Conservation (phyloP, 352 stramenopile genomes). For the Peronospora farinosa region DNA sequence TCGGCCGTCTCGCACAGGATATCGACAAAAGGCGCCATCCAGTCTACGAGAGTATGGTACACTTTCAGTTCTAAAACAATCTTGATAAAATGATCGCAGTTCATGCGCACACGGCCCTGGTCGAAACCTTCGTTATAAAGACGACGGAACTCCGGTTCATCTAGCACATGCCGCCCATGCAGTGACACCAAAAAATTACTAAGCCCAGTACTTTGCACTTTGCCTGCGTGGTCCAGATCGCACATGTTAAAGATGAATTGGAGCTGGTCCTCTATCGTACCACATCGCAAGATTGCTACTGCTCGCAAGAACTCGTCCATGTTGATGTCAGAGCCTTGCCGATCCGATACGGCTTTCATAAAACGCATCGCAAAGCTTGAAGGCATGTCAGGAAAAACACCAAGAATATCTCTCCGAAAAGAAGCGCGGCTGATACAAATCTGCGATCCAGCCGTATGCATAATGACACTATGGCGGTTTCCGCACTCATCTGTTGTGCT, state of each 20-base stretch:
- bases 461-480: conserved; percentile 41
- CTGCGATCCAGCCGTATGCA: conserved; percentile 65
- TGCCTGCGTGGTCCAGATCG: conserved; percentile 78
- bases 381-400: conserved; percentile 85
- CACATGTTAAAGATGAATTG: conserved; percentile 86
- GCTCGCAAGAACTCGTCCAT: conserved; percentile 85
- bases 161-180: conserved; percentile 67
- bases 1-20: conserved; percentile 80
- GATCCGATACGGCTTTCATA: conserved; percentile 83
- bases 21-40: conserved; percentile 82
- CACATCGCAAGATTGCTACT: conserved; percentile 67
- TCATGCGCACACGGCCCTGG: conserved; percentile 72
- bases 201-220: conserved; percentile 79
- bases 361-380: conserved; percentile 86
- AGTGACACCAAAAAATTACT: conserved; percentile 84
- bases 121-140: conserved; percentile 78
- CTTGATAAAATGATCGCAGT: conserved; percentile 61
- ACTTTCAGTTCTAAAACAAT: conserved; percentile 50
- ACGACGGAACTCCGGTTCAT: conserved; percentile 64
- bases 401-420: conserved; percentile 80
- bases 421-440: conserved; percentile 78
- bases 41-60: conserved; percentile 60
- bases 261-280: conserved; percentile 69
- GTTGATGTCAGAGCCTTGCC: conserved; percentile 77
- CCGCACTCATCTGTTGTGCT: conserved; percentile 38